phyloP scores from a whole-genome alignment of 1,139 yeast species.

The Tardiomyces blankii region DNA sequence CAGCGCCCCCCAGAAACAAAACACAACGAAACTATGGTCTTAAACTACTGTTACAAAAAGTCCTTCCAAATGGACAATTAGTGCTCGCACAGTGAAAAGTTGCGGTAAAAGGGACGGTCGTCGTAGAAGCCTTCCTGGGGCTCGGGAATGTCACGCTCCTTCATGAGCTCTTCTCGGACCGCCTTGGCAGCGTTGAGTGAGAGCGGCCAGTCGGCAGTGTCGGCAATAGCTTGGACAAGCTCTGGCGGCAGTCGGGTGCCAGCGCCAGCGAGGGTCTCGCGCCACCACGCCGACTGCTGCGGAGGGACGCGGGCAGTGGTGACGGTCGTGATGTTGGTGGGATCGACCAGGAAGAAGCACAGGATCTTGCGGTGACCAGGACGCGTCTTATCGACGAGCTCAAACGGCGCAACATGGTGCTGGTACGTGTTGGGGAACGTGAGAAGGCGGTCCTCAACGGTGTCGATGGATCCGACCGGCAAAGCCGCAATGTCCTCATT shows the following conservation, averaged over 20 bases:
- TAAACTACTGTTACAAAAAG: no score
- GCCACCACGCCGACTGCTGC: constrained; percentile 33
- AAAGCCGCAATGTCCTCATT: constrained; percentile 23
- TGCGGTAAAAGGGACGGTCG: constrained; percentile 13
- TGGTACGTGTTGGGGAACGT: constrained; percentile 34
- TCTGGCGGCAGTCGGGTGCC: constrained; percentile 9
- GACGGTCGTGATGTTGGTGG: constrained; percentile 24
- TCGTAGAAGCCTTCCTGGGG: constrained; percentile 5
- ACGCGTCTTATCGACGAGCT: constrained; percentile 27
- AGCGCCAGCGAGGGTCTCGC: constrained; percentile 7
- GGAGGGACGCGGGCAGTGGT: constrained; percentile 32
- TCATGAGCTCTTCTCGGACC: constrained; percentile 26
- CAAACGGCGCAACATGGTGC: constrained; percentile 33
- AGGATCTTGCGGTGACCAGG: constrained; percentile 33
- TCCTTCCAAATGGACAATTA: no score
- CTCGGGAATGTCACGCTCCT: constrained; percentile 20
- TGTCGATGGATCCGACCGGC: constrained; percentile 22
- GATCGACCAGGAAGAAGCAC: constrained; percentile 34
- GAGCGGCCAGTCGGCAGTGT: constrained; percentile 18
- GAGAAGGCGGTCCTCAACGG: constrained; percentile 24
- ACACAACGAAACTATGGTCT: no score
- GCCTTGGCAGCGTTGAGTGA: constrained; percentile 22
- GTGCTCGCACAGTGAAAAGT: constrained; percentile 26
- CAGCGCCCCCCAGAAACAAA: no score
- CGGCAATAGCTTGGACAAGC: constrained; percentile 9